A percentile compares a stretch with the other conserved stretches of the same genome.
Evolutionary conservation across 2,329 filamentous ascomycete species (phyloP).

Genomic region (Alternaria consortialis): DNA sequence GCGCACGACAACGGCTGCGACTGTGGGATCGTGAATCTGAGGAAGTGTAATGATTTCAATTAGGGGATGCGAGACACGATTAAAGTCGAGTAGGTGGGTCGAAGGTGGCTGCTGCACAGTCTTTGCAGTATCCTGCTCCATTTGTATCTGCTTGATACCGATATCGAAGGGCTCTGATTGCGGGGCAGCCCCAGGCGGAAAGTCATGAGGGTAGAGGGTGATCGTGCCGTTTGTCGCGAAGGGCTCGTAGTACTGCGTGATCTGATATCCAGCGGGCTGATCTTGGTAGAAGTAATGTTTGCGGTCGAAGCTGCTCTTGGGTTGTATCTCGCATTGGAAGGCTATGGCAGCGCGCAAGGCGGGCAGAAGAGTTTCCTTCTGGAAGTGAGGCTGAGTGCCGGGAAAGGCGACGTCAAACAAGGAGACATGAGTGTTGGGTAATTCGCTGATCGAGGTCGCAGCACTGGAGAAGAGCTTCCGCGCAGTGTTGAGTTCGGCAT

Average conservation of each 20-base stretch:
- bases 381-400: constrained; percentile 86
- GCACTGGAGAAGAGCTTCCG: constrained; percentile 86
- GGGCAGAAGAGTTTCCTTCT: constrained; percentile 82
- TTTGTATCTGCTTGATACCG: constrained; percentile 91
- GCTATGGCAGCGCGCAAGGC: constrained; percentile 90
- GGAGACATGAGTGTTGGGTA: constrained; percentile 86
- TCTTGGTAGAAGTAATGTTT: constrained; percentile 99
- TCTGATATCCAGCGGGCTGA: constrained; percentile 95
- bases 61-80: constrained; percentile 87
- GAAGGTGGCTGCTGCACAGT: constrained; percentile 80
- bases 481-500: constrained; percentile 90
- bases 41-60: constrained; percentile 96
- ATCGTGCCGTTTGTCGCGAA: constrained; percentile 76
- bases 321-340: constrained; percentile 80
- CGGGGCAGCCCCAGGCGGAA: constrained; percentile 70
- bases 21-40: constrained; percentile 84
- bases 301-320: constrained; percentile 84
- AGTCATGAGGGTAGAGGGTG: constrained; percentile 74
- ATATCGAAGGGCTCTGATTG: constrained; percentile 73
- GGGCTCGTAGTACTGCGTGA: constrained; percentile 91
- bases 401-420: constrained; percentile 90
- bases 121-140: constrained; percentile 98
- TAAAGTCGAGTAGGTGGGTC: constrained; percentile 87
- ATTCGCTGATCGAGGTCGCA: constrained; percentile 61
- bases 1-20: constrained; percentile 85